These are phyloP conservation scores for Suhomyces sp. DNA, from an alignment of 805 yeast species.

Conservation along the genomic window DNA sequence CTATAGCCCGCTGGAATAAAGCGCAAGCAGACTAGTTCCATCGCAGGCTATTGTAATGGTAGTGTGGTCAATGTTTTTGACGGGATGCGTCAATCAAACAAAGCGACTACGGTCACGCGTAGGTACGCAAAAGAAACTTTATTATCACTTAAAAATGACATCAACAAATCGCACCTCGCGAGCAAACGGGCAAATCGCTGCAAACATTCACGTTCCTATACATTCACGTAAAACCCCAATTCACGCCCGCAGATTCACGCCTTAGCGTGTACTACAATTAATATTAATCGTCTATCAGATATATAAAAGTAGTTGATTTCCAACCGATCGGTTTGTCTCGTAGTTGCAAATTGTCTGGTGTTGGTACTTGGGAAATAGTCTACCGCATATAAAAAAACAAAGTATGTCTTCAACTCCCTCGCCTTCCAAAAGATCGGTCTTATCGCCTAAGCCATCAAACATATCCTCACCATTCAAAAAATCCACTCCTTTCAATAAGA, in stretches of 20 bases:
- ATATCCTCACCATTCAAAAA: conserved; percentile 11
- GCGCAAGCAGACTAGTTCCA: neutral
- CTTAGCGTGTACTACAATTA: neutral
- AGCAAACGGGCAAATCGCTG: neutral
- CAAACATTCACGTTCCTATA: neutral
- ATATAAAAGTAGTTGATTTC: neutral
- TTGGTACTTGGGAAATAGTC: neutral
- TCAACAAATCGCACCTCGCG: neutral
- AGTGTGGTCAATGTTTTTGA: neutral
- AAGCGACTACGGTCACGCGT: neutral
- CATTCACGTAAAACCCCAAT: neutral
- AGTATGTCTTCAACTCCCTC: conserved; percentile 12
- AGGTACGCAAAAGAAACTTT: neutral
- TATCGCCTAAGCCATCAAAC: conserved; percentile 23
- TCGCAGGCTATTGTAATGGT: neutral
- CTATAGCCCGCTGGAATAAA: neutral
- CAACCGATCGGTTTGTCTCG: neutral
- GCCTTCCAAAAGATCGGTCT: conserved; percentile 16
- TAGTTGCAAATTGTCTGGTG: neutral
- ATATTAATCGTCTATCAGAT: neutral
- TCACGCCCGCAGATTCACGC: conserved; percentile 1
- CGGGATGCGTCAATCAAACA: neutral
- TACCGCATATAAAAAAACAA: neutral
- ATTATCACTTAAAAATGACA: neutral
- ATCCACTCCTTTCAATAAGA: neutral